Percentiles rank a stretch among this genome's conserved stretches.
Evolutionary conservation across 2,329 filamentous ascomycete species (phyloP).

Genomic region (Plenodomus tracheiphilus): DNA sequence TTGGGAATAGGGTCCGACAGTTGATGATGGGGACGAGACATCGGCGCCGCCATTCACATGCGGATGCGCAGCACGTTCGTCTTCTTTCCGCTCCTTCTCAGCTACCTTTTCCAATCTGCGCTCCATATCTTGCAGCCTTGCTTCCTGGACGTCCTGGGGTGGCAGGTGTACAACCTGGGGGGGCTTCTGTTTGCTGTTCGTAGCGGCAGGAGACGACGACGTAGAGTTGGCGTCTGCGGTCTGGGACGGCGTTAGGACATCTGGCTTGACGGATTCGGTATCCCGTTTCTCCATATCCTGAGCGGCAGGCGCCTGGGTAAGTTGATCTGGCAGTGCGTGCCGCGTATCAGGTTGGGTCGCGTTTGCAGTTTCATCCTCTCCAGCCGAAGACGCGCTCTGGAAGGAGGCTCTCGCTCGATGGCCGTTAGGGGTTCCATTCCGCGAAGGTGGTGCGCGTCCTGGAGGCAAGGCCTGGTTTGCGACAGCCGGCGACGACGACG

Average conservation of each 20-base stretch:
- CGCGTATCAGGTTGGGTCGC: slow-evolving; percentile 7
- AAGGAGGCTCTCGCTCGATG: slow-evolving; percentile 9
- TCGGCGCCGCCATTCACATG: slow-evolving; percentile 28
- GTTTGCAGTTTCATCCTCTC: slow-evolving; percentile 20
- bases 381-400: slow-evolving; percentile 4
- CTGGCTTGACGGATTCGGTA: slow-evolving; percentile 25
- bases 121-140: slow-evolving; percentile 48
- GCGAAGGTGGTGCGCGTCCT: not conserved
- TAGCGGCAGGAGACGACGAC: not conserved
- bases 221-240: slow-evolving; percentile 31
- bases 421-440: slow-evolving; percentile 2
- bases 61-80: slow-evolving; percentile 34
- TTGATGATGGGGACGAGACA: slow-evolving; percentile 64
- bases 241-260: slow-evolving; percentile 31
- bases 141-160: slow-evolving; percentile 55
- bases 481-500: slow-evolving; percentile 41
- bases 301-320: slow-evolving; percentile 13
- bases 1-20: slow-evolving; percentile 68
- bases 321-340: too few species aligned
- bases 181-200: slow-evolving; percentile 19
- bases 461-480: slow-evolving; percentile 26
- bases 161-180: slow-evolving; percentile 53
- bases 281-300: slow-evolving; percentile 12
- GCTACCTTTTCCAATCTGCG: slow-evolving; percentile 42
- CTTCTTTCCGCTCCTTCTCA: slow-evolving; percentile 45